phyloP scores from a whole-genome alignment of 1,139 yeast genomes.

The Magnusiomyces tetraspermus region DNA sequence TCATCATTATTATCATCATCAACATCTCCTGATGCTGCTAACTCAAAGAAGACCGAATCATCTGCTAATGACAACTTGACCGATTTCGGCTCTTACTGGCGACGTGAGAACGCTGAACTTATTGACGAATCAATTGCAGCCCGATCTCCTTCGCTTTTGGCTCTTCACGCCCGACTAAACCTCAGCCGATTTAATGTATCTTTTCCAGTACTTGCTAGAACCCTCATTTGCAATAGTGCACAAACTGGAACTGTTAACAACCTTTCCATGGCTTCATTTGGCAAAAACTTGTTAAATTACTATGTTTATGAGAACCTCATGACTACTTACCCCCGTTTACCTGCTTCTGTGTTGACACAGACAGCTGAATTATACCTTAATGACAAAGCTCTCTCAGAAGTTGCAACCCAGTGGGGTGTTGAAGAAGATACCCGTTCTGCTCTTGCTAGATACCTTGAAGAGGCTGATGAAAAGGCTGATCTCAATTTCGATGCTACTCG shows the following conservation, averaged over 20 bases:
- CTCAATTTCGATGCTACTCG: background rate
- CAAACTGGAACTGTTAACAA: conserved; percentile 52
- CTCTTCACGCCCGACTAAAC: conserved; percentile 71
- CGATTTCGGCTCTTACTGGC: conserved; percentile 25
- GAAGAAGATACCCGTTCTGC: conserved; percentile 60
- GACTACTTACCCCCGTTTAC: conserved; percentile 78
- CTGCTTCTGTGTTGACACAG: conserved; percentile 62
- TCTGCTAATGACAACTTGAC: conserved; percentile 15
- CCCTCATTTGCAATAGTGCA: conserved; percentile 50
- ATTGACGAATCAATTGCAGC: conserved; percentile 39
- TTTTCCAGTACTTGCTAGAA: conserved; percentile 66
- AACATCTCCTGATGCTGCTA: background rate
- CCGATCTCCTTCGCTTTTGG: conserved; percentile 58
- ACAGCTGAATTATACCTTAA: conserved; percentile 71
- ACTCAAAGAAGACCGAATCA: background rate
- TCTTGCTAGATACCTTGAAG: conserved; percentile 54
- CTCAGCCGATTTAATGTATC: conserved; percentile 36
- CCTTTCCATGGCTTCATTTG: conserved; percentile 70
- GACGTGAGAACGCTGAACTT: conserved; percentile 11
- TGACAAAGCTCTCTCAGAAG: conserved; percentile 47
- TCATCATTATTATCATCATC: too few species aligned
- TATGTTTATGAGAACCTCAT: conserved; percentile 67
- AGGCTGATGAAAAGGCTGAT: conserved; percentile 12
- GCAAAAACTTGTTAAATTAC: conserved; percentile 65
- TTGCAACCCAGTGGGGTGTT: conserved; percentile 80